A percentile compares a stretch with the other conserved stretches of the same genome.
phyloP scores from a whole-genome alignment of 805 yeast genomes.

The Pichia gijzeniarum region DNA sequence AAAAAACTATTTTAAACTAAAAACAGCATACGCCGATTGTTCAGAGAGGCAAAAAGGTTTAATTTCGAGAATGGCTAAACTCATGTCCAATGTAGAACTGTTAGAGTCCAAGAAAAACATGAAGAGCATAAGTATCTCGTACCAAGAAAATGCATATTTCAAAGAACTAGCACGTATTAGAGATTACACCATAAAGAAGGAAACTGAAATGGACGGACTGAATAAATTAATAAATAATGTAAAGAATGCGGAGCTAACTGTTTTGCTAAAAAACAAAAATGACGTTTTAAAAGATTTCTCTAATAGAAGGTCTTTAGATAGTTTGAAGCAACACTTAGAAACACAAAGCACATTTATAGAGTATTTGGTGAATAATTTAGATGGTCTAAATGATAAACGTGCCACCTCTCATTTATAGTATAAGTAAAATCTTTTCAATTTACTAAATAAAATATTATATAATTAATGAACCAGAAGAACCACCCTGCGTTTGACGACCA shows the following conservation, averaged over 20 bases:
- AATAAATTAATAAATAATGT: constrained; percentile 12
- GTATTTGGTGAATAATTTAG: constrained; percentile 9
- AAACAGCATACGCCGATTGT: constrained; percentile 30
- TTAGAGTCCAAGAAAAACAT: constrained; percentile 8
- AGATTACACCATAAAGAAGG: constrained; percentile 15
- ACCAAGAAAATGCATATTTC: constrained; percentile 22
- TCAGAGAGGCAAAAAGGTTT: constrained; percentile 26
- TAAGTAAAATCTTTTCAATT: neutral
- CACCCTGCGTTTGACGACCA: too few relatives aligned
- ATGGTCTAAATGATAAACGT: neutral
- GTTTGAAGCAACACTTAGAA: constrained; percentile 18
- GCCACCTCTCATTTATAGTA: too few relatives aligned
- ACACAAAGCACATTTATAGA: constrained; percentile 13
- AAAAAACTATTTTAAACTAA: constrained; percentile 13
- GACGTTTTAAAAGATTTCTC: constrained; percentile 7
- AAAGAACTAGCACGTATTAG: constrained; percentile 21
- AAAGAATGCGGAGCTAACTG: constrained; percentile 17
- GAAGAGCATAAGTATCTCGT: constrained; percentile 16
- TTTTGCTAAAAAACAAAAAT: constrained; percentile 5
- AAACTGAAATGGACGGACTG: constrained; percentile 14
- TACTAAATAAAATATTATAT: neutral
- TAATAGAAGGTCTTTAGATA: constrained; percentile 9
- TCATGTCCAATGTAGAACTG: constrained; percentile 9
- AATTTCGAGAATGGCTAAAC: constrained; percentile 16
- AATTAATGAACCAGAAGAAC: too few relatives aligned